Base-by-base conservation (phyloP, 371 early-diverging fungal genomes). In the Actinomortierella wolfii region DNA sequence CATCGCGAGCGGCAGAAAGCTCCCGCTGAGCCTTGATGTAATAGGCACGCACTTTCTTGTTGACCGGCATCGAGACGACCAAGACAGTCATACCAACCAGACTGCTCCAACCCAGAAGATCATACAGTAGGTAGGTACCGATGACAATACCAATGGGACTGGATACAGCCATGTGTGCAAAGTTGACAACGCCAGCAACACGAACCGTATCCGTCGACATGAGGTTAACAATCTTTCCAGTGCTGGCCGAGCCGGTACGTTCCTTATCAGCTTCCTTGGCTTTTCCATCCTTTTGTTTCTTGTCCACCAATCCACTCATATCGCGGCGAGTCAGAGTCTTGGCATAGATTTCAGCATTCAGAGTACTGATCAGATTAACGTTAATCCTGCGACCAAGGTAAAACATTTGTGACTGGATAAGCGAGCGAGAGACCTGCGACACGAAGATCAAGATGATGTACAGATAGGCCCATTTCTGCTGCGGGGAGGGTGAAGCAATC, bases 141-240 rank as follows among this genome's bases (percentile, higher is more conserved):
- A 89, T 64, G 0, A 61, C 42, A 1, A 90, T 77, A 51, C 86
- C 84, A 21, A 83, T 78, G 28, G 90, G 89, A 1, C 81, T 78
- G 3, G 80, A 79, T 28, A 86, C 76, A 11, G 83, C 56, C 2
- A 78, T 63, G 61, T 81, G 78, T 76, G 87, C 76, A 66, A 84
- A 85, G 49, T 81, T 79, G 47, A 77, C 57, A 23, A 85, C 78
- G 18, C 83, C 81, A 11, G 84, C 76, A 23, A 95, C 80, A 44
- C 92, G 83, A 42, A 81, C 79, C 5, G 89, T 67, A 62, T 97
- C 96, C 1, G 94, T 89, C n/a, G 94, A 89, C 76, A 95, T 89
- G 55, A 97, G 65, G 67, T 92, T 96, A 64, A 90, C 90, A 54
- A 96, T 83, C 24, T 85, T 86, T 23, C 96, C 96, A 4, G 83